These are phyloP conservation scores for Tetracladium maxilliforme DNA, from an alignment of 2,329 filamentous ascomycete genomes.

Conservation along the genomic window DNA sequence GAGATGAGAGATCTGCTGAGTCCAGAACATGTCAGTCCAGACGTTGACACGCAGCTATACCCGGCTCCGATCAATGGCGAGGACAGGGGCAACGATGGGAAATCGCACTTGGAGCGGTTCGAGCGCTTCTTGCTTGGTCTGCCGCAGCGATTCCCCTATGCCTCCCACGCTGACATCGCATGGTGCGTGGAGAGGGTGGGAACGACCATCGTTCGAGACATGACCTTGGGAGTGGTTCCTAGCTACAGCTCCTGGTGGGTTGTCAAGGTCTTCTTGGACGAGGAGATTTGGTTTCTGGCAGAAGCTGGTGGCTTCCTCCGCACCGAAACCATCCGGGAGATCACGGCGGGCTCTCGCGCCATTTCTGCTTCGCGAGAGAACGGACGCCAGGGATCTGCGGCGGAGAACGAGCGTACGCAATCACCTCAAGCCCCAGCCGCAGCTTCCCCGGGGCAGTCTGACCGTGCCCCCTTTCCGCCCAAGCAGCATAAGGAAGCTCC, in stretches of 20 bases:
- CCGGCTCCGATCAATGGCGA: conserved; percentile 20
- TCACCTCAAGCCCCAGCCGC: no score
- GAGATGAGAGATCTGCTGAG: conserved; percentile 60
- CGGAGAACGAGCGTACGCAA: no score
- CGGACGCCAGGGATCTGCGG: no score
- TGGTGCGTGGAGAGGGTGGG: conserved; percentile 64
- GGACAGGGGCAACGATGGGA: no score
- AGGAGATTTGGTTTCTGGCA: conserved; percentile 82
- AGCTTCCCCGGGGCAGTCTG: no score
- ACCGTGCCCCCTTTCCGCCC: no score
- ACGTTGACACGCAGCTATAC: conserved; percentile 37
- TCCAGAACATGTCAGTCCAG: conserved; percentile 50
- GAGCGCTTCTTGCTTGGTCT: conserved; percentile 57
- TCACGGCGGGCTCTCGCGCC: no score
- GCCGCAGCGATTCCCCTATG: conserved; percentile 58
- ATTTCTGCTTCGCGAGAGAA: no score
- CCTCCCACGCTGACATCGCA: conserved; percentile 57
- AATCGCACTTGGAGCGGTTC: conserved; percentile 63
- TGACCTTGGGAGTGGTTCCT: conserved; percentile 63
- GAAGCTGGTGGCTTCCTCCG: conserved; percentile 77
- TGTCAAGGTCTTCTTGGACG: conserved; percentile 88
- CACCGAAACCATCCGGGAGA: conserved; percentile 6
- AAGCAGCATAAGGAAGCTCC: background rate
- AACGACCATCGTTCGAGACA: conserved; percentile 64
- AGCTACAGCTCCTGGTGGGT: conserved; percentile 92